Evolutionary conservation across 2,329 filamentous ascomycete species (phyloP), one percentile per base, ranked within the genome.

Genomic region (Aspergillus felis): DNA sequence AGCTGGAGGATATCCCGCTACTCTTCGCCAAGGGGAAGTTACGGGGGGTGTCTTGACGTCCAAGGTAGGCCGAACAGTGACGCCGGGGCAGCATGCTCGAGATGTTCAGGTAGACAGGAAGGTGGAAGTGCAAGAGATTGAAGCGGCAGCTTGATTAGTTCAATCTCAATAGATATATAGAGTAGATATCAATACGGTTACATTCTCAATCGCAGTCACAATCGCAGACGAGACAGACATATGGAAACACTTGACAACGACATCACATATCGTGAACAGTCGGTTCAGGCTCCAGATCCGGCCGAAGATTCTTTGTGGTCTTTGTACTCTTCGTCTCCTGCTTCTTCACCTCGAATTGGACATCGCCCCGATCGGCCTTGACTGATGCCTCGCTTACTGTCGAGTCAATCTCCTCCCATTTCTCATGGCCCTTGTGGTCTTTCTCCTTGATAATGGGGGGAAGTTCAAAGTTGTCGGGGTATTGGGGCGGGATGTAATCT

Each of bases 1-100:
- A 83, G 0, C 77, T 89, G 0, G 86, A 89, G 64, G 86, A 88
- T 65, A 84, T 89, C 22, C 60, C 62, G 9, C 53, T 66, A 20
- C 55, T 66, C 0, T 66, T 65, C 17, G 48, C 41, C 20, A 61
- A 64, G 53, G 55, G 0, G 64, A 62, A 0, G 38, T 64, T 35
- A 66, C 64, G 1, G 64, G 64, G 1, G 64, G 62, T 2, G 64
- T 65, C 7, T 60, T 58, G 14, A 55, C 58, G 3, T 63, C 64
- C 3, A 61, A 60, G 35, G 64, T 61, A 4, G 64, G 64, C 4
- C 47, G 64, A 1, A 66, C 64, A 0, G 64, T 66, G 7, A 52
- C 54, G 27, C 64, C 64, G 1, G 62, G 59, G 2, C 64, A 66
- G 49, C 64, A 66, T 51, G 64, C 62, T 6, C 55, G 60, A 50